A percentile compares a stretch with the other conserved stretches of the same genome.
phyloP scores from a whole-genome alignment of 306 rosid genomes.

The Sicyos edulis region DNA sequence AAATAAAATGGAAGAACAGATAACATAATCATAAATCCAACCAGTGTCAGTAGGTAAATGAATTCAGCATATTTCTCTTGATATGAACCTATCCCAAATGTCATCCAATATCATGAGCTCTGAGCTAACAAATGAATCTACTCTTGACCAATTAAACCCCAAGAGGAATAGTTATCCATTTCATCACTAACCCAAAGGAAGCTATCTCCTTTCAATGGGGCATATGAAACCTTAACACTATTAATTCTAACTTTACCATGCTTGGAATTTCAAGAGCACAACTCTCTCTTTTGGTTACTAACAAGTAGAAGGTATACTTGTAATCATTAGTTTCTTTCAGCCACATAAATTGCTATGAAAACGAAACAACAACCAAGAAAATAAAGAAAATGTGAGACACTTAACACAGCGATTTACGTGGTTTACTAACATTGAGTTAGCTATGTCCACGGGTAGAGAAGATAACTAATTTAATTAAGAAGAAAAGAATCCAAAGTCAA shows the following conservation, averaged over 20 bases:
- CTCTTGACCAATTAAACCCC: background rate
- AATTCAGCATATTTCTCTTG: background rate
- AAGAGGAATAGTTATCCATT: background rate
- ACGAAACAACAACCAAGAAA: too few species aligned
- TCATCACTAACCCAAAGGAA: background rate
- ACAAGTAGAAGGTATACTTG: background rate
- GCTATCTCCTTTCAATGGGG: background rate
- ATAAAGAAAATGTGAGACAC: too few species aligned
- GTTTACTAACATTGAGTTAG: too few species aligned
- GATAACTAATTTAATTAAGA: too few species aligned
- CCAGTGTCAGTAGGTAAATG: slow-evolving; percentile 8
- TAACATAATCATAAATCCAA: background rate
- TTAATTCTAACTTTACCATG: background rate
- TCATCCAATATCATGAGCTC: background rate
- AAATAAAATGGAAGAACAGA: background rate
- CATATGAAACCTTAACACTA: background rate
- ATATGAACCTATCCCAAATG: background rate
- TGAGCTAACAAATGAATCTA: background rate
- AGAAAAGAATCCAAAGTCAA: too few species aligned
- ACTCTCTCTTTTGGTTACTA: background rate
- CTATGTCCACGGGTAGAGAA: too few species aligned
- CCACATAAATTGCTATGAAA: too few species aligned
- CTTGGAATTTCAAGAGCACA: background rate
- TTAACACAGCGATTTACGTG: too few species aligned
- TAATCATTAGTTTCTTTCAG: background rate